These are phyloP conservation scores for Adansonia madagascariensis DNA, from an alignment of 441 rosid genomes.

Conservation along the genomic window DNA sequence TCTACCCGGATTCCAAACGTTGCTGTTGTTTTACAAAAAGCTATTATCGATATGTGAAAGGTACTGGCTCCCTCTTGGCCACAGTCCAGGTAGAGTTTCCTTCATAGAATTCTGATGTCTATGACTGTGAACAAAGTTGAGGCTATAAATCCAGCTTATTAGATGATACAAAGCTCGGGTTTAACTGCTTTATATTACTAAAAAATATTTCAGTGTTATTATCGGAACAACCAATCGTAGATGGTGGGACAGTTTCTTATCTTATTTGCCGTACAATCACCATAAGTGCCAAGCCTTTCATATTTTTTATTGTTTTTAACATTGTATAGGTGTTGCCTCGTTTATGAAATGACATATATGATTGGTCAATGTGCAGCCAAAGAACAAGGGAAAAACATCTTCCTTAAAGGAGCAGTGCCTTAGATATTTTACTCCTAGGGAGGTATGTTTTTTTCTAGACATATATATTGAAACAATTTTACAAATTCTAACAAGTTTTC, in stretches of 20 bases:
- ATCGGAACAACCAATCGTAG: not conserved
- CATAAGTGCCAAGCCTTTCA: not conserved
- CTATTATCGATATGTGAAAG: conserved; percentile 87
- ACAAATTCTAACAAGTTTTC: not conserved
- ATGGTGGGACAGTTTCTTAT: not conserved
- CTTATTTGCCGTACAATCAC: conserved; percentile 1
- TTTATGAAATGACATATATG: conserved; percentile 20
- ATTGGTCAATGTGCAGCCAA: conserved; percentile 54
- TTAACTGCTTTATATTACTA: conserved; percentile 8
- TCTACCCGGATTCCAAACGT: conserved; percentile 82
- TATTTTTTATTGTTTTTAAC: not conserved
- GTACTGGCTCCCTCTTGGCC: conserved; percentile 93
- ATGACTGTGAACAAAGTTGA: not conserved
- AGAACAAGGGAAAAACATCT: conserved; percentile 56
- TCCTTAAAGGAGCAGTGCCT: conserved; percentile 72
- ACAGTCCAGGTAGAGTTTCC: conserved; percentile 60
- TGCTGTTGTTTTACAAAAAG: conserved; percentile 98
- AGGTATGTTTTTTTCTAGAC: conserved; percentile 46
- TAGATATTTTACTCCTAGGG: conserved; percentile 90
- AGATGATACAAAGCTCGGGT: not conserved
- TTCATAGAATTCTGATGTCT: not conserved
- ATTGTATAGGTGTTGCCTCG: not conserved
- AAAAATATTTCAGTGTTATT: not conserved
- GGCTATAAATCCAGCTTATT: not conserved
- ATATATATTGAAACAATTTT: not conserved